Evolutionary conservation across 1,139 yeast genomes (phyloP).

Genomic region (Diutina catenulata): DNA sequence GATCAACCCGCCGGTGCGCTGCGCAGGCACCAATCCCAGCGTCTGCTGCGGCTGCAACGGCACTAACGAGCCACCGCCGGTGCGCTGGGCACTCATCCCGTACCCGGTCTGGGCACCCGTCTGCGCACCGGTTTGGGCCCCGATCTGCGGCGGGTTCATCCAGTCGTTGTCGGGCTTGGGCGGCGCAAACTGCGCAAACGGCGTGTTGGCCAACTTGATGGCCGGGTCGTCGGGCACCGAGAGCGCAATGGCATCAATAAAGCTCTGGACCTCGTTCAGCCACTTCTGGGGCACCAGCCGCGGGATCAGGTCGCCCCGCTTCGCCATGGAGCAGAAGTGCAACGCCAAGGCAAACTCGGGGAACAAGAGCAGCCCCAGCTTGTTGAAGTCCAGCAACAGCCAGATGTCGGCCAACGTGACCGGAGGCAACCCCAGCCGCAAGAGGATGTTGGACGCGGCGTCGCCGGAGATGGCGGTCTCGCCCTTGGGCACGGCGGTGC

Average conservation of each 20-base stretch:
- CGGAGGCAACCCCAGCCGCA: conserved; percentile 72
- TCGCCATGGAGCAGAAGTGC: conserved; percentile 70
- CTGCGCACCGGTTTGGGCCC: conserved; percentile 8
- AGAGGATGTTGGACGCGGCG: conserved; percentile 64
- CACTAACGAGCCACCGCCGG: conserved; percentile 30
- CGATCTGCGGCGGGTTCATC: conserved; percentile 10
- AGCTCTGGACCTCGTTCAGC: conserved; percentile 72
- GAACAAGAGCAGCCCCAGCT: conserved; percentile 73
- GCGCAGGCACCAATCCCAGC: conserved; percentile 34
- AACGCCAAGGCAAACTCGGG: conserved; percentile 94
- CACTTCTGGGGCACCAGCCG: conserved; percentile 57
- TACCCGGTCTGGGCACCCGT: conserved; percentile 8
- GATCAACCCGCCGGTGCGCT: conserved; percentile 8
- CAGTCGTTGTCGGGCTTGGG: conserved; percentile 15
- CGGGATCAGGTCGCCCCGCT: conserved; percentile 74
- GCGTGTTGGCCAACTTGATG: conserved; percentile 32
- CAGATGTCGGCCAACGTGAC: conserved; percentile 77
- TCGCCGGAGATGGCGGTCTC: conserved; percentile 71
- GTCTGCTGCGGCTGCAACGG: conserved; percentile 40
- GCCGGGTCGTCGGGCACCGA: conserved; percentile 52
- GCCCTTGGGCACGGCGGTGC: conserved; percentile 65
- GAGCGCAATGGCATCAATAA: conserved; percentile 82
- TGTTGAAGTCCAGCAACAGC: conserved; percentile 81
- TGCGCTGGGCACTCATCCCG: conserved; percentile 24
- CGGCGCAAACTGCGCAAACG: conserved; percentile 25